These are phyloP conservation scores for Trametes elegans DNA, from an alignment of 768 basidiomycete species.

Conservation along the genomic window DNA sequence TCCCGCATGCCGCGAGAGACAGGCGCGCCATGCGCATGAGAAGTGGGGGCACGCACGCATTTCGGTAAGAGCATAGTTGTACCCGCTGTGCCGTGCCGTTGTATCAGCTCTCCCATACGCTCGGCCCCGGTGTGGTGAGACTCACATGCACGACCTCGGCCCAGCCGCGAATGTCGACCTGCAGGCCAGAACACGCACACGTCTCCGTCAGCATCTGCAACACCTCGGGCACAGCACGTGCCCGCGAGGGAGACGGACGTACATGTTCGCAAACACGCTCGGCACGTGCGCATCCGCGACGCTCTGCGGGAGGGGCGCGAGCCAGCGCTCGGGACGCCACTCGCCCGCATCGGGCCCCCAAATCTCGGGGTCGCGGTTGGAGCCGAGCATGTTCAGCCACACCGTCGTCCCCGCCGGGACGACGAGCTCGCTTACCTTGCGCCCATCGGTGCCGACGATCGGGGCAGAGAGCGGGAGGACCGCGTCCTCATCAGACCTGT, in stretches of 20 bases:
- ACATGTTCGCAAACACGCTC: conserved; percentile 4
- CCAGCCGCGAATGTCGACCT: conserved; percentile 10
- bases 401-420: conserved; percentile 2
- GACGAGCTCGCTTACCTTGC: background rate
- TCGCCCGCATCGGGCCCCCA: conserved; percentile 11
- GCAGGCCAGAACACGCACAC: background rate
- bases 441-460: background rate
- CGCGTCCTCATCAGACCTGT: conserved; percentile 2
- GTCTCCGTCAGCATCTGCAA: background rate
- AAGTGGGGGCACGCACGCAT: background rate
- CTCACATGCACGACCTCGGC: conserved; percentile 3
- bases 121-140: background rate
- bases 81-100: background rate
- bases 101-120: no score
- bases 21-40: background rate
- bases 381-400: background rate
- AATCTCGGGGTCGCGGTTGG: background rate
- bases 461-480: conserved; percentile 6
- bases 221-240: background rate
- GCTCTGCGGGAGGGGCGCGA: background rate
- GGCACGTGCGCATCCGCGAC: conserved; percentile 10
- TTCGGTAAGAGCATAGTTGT: conserved; percentile 1
- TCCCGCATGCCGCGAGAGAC: no score
- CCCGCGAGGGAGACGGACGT: background rate
- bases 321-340: conserved; percentile 17